These are phyloP conservation scores for Phialophora tarda DNA, from an alignment of 2,329 filamentous ascomycete species.

Conservation along the genomic window DNA sequence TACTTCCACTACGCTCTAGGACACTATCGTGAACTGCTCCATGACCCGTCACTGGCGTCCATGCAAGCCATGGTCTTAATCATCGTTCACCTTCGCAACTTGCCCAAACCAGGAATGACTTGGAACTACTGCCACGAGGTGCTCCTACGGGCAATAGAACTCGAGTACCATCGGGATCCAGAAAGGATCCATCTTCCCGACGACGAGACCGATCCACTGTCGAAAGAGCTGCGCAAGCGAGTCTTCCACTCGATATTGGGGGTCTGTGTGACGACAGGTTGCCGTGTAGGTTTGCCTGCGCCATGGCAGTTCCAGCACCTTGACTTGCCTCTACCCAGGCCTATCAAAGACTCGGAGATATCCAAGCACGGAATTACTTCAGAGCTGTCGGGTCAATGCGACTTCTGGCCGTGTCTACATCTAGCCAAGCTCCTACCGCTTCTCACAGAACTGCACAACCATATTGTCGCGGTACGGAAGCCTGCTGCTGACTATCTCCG, in stretches of 20 bases:
- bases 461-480: slow-evolving; percentile 73
- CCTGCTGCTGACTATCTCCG: slow-evolving; percentile 68
- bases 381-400: slow-evolving; percentile 63
- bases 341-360: slow-evolving; percentile 72
- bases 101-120: slow-evolving; percentile 78
- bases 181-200: slow-evolving; percentile 59
- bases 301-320: slow-evolving; percentile 70
- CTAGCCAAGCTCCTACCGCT: slow-evolving; percentile 69
- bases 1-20: slow-evolving; percentile 79
- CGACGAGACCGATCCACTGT: slow-evolving; percentile 58
- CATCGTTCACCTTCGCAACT: slow-evolving; percentile 72
- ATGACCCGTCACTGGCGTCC: slow-evolving; percentile 66
- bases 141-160: slow-evolving; percentile 72
- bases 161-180: slow-evolving; percentile 75
- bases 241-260: slow-evolving; percentile 75
- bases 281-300: slow-evolving; percentile 78
- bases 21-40: slow-evolving; percentile 69
- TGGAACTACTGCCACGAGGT: slow-evolving; percentile 70
- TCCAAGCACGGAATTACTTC: slow-evolving; percentile 68
- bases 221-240: slow-evolving; percentile 77
- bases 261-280: slow-evolving; percentile 71
- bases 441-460: slow-evolving; percentile 75
- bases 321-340: slow-evolving; percentile 76
- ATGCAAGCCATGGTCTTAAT: slow-evolving; percentile 77
- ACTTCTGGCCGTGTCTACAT: slow-evolving; percentile 69